phyloP scores from a whole-genome alignment of 129 eudicot species.

The Escallonia rubra region DNA sequence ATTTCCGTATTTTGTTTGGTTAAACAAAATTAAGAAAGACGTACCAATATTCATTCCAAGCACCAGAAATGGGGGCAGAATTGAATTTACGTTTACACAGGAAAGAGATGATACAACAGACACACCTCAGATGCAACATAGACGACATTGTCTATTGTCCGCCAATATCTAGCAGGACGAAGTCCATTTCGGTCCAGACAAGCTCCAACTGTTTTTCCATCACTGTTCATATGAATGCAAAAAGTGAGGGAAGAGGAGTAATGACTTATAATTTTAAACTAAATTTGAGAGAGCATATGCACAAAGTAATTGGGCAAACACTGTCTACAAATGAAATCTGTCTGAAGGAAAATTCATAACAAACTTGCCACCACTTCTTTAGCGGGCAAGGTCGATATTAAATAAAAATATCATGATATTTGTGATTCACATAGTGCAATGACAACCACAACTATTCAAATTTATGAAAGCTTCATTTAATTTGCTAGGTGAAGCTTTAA shows the following conservation, averaged over 20 bases:
- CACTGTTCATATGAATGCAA: conserved; percentile 37
- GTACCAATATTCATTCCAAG: too few relatives aligned
- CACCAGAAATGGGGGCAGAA: too few relatives aligned
- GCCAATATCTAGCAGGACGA: conserved; percentile 99
- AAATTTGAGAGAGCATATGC: neutral
- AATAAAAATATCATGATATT: too few relatives aligned
- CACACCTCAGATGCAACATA: conserved; percentile 99
- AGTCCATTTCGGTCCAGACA: conserved; percentile 98
- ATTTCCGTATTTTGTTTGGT: too few relatives aligned
- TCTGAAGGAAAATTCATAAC: neutral
- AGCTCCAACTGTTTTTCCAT: conserved; percentile 99
- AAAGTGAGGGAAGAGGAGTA: neutral
- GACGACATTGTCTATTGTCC: conserved; percentile 88
- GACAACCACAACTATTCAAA: too few relatives aligned
- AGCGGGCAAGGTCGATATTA: too few relatives aligned
- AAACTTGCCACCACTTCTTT: too few relatives aligned
- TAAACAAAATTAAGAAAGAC: too few relatives aligned
- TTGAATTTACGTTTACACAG: too few relatives aligned
- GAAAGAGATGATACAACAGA: neutral
- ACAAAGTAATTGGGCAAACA: neutral
- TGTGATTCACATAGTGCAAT: too few relatives aligned
- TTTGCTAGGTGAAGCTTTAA: too few relatives aligned
- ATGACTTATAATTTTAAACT: neutral
- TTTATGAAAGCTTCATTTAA: too few relatives aligned
- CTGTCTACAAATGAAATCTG: neutral